Evolutionary conservation across 2,329 filamentous ascomycete species (phyloP), one percentile per base, ranked within the genome.

Genomic region (Byssoonygena ceratinophila): DNA sequence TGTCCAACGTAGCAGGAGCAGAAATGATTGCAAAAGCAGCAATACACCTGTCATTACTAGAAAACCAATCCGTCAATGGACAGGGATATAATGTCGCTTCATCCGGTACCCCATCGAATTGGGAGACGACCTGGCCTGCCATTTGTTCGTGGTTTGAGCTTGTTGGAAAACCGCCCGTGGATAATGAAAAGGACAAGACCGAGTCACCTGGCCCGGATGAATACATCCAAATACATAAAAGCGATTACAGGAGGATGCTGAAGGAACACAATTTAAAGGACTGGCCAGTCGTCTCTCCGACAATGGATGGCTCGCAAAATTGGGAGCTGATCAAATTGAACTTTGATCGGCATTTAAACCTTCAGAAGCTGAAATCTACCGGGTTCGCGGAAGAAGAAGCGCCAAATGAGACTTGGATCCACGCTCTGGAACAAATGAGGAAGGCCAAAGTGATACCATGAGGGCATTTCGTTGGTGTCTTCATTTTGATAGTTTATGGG

Each of bases 11-110:
- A 20, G 52, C 41, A 12, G 52, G 49, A 32, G 52, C 46, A 6
- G 52, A 58, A 14, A 55, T 58, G 52, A 56, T 58, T 40, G 54
- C 56, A n/a, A 58, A 58, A 40, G 34, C 37, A 20, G 45, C 52
- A 3, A 58, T 58, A 34, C 53, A 58, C 34, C 23, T 56, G 14
- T 56, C 54, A n/a, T 44, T 56, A 11, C 22, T 41, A 11, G 29
- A 51, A n/a, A 43, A 46, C 6, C 32, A 14, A n/a, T 31, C 23
- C 23, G 40, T 51, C 14, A 56, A 52, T 18, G 56, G 56, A 7
- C 25, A 58, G 29, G 56, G 52, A 20, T 58, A 51, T 37, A 58
- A 58, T 29, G 53, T 58, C 29, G 54, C 56, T 11, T 54, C 52
- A 11, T 54, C 49, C 3, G 51, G 41, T 4, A 50, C 25, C 3